phyloP scores from a whole-genome alignment of 2,329 filamentous ascomycete genomes.

The Aureobasidium sp. region DNA sequence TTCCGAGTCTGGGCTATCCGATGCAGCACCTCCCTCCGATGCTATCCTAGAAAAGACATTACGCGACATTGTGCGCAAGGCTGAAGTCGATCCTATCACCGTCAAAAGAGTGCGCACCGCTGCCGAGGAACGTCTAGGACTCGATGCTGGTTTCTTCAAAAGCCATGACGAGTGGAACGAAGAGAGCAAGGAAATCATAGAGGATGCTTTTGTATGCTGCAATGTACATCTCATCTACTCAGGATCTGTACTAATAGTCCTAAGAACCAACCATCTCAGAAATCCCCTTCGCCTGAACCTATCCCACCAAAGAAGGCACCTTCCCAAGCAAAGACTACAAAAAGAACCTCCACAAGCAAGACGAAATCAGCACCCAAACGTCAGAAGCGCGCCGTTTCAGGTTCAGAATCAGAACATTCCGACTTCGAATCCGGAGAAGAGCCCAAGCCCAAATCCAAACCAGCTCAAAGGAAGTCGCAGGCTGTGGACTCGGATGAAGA shows the following conservation, averaged over 20 bases:
- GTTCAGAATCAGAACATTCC: conserved; percentile 7
- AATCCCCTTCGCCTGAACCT: not conserved
- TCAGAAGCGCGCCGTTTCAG: conserved; percentile 8
- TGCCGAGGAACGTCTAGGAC: conserved; percentile 42
- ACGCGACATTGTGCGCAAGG: conserved; percentile 31
- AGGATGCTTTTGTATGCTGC: conserved; percentile 36
- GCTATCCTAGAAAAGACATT: conserved; percentile 31
- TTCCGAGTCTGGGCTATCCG: not conserved
- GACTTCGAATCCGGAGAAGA: conserved; percentile 11
- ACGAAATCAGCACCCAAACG: not conserved
- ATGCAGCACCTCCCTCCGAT: conserved; percentile 25
- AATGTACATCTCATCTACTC: not conserved
- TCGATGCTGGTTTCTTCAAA: conserved; percentile 49
- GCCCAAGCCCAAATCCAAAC: not conserved
- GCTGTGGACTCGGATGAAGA: not conserved
- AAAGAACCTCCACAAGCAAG: not conserved
- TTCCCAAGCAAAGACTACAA: not conserved
- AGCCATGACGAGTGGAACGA: conserved; percentile 44
- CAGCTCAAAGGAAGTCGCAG: not conserved
- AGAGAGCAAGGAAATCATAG: conserved; percentile 45
- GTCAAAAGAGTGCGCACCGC: conserved; percentile 47
- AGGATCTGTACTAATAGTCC: not conserved
- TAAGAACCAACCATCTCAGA: conserved; percentile 7
- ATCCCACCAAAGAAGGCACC: conserved; percentile 5
- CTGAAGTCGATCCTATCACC: conserved; percentile 44